A percentile compares a stretch with the other conserved stretches of the same genome.
phyloP scores from a whole-genome alignment of 2,329 filamentous ascomycete genomes.

The Tolypocladium amazonense region DNA sequence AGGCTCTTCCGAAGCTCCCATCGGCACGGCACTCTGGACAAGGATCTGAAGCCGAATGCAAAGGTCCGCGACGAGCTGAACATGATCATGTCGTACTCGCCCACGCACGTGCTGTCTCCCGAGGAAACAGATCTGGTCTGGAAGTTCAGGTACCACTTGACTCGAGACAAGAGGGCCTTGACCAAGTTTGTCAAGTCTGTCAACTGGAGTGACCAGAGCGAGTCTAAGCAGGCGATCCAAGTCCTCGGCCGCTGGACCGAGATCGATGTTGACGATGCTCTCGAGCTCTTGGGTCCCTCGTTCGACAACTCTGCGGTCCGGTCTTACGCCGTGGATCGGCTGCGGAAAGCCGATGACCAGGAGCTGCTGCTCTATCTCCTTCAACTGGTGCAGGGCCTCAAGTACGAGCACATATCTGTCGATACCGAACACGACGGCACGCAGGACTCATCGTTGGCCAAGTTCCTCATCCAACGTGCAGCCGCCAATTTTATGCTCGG shows the following conservation, averaged over 20 bases:
- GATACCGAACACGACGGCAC: constrained; percentile 44
- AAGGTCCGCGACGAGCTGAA: constrained; percentile 93
- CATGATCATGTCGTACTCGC: constrained; percentile 80
- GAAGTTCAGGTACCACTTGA: constrained; percentile 94
- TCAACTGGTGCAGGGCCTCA: constrained; percentile 90
- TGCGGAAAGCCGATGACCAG: constrained; percentile 86
- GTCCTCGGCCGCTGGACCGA: constrained; percentile 90
- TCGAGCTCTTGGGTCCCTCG: constrained; percentile 85
- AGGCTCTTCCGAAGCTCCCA: constrained; percentile 81
- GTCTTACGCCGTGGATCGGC: constrained; percentile 83
- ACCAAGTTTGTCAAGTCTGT: constrained; percentile 98
- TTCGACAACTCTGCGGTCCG: constrained; percentile 84
- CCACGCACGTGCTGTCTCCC: constrained; percentile 74
- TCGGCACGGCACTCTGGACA: constrained; percentile 86
- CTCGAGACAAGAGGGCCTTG: constrained; percentile 79
- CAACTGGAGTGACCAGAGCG: constrained; percentile 78
- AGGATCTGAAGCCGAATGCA: constrained; percentile 90
- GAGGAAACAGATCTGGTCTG: constrained; percentile 95
- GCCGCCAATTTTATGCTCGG: constrained; percentile 82
- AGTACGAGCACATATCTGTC: constrained; percentile 72
- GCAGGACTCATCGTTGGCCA: constrained; percentile 74
- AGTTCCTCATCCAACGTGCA: constrained; percentile 80
- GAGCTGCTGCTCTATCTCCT: constrained; percentile 85
- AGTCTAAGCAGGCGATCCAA: constrained; percentile 81
- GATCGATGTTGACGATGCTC: constrained; percentile 91